Evolutionary conservation across 2,329 filamentous ascomycete species (phyloP).

Genomic region (Arachnopeziza araneosa): DNA sequence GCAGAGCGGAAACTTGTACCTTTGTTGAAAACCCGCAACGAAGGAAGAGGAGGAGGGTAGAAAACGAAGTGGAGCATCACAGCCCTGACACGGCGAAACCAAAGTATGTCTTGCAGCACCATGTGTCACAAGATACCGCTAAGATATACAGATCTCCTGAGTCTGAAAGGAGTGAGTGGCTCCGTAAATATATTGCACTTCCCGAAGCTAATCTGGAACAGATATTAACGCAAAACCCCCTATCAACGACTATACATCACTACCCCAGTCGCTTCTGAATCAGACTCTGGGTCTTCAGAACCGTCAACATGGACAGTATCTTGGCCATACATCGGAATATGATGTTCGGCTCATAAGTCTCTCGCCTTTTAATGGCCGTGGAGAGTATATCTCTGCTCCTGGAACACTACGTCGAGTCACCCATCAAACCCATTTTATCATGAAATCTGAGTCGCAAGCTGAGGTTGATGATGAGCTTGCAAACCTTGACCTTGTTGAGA

Average conservation of each 20-base stretch:
- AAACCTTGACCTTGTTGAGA: slow-evolving; percentile 27
- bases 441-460: slow-evolving; percentile 65
- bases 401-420: slow-evolving; percentile 68
- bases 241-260: slow-evolving; percentile 47
- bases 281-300: slow-evolving; percentile 68
- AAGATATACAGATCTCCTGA: slow-evolving; percentile 18
- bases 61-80: slow-evolving; percentile 30
- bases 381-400: slow-evolving; percentile 66
- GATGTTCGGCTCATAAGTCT: slow-evolving; percentile 76
- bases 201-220: slow-evolving; percentile 4
- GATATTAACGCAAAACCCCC: slow-evolving; percentile 16
- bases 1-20: slow-evolving; percentile 70
- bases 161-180: slow-evolving; percentile 13
- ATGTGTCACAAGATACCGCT: slow-evolving; percentile 1
- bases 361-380: slow-evolving; percentile 70
- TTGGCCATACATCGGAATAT: slow-evolving; percentile 74
- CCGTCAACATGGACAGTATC: slow-evolving; percentile 72
- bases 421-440: slow-evolving; percentile 69
- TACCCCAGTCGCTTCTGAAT: slow-evolving; percentile 58
- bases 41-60: slow-evolving; percentile 70
- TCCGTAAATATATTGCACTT: not conserved
- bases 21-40: slow-evolving; percentile 68
- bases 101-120: slow-evolving; percentile 8
- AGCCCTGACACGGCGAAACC: slow-evolving; percentile 20
- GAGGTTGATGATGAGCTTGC: slow-evolving; percentile 35